Evolutionary conservation across 208 protist species (phyloP).

Genomic region (Trypanosoma avium): DNA sequence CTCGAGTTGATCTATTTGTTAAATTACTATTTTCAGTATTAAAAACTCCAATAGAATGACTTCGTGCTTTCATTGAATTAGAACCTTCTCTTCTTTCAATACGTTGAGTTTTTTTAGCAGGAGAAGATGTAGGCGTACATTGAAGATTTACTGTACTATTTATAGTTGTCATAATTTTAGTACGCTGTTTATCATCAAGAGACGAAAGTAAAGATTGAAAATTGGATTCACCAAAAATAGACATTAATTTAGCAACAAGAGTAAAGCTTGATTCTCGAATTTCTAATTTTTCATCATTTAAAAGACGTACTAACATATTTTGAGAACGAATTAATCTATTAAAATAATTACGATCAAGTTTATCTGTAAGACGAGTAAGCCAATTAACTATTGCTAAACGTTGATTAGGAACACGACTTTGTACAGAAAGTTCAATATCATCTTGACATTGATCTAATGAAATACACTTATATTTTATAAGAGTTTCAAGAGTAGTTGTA

Average conservation of each 20-base stretch:
- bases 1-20: not conserved
- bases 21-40: not conserved
- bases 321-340: constrained; percentile 37
- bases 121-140: constrained; percentile 18
- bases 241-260: constrained; percentile 56
- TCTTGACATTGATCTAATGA: constrained; percentile 84
- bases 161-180: constrained; percentile 32
- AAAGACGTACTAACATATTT: constrained; percentile 57
- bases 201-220: constrained; percentile 48
- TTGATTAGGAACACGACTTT: constrained; percentile 84
- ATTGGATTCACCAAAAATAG: constrained; percentile 48
- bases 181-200: constrained; percentile 78
- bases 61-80: not conserved
- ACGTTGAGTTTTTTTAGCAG: constrained; percentile 25
- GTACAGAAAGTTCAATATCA: constrained; percentile 67
- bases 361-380: constrained; percentile 58
- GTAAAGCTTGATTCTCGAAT: constrained; percentile 70
- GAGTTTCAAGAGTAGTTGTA: constrained; percentile 66
- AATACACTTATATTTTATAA: constrained; percentile 78
- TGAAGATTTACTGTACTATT: constrained; percentile 11
- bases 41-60: not conserved
- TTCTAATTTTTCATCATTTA: constrained; percentile 83
- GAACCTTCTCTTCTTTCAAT: constrained; percentile 9
- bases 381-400: constrained; percentile 64
- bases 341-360: constrained; percentile 48